Percentiles rank a stretch among this genome's conserved stretches.
Conservation (phyloP, 768 basidiomycete species). For the Suillus subluteus region DNA sequence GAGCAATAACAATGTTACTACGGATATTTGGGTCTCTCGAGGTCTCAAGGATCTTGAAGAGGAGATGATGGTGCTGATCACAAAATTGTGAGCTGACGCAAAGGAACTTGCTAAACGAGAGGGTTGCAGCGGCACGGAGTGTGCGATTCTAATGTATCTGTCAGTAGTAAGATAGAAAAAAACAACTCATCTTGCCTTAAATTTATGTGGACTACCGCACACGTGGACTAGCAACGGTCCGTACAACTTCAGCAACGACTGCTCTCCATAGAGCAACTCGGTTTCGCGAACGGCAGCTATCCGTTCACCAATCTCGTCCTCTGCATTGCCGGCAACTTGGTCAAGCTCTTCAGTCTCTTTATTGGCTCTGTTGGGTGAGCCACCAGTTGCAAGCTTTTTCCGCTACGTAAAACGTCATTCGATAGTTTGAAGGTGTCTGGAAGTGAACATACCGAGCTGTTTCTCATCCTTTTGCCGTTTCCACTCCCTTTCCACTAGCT, state of each 20-base stretch:
- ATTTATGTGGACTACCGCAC: conserved; percentile 87
- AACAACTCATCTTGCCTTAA: conserved; percentile 61
- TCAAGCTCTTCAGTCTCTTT: conserved; percentile 89
- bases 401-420: conserved; percentile 38
- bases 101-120: conserved; percentile 94
- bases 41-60: conserved; percentile 94
- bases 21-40: conserved; percentile 89
- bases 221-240: conserved; percentile 92
- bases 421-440: background rate
- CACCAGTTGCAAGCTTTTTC: conserved; percentile 60
- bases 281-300: conserved; percentile 83
- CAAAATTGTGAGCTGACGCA: conserved; percentile 95
- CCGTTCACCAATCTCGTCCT: conserved; percentile 96
- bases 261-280: conserved; percentile 83
- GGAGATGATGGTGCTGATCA: conserved; percentile 81
- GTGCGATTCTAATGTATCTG: conserved; percentile 67
- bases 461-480: conserved; percentile 95
- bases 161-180: conserved; percentile 15
- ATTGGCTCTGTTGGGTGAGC: conserved; percentile 40
- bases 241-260: conserved; percentile 81
- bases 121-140: conserved; percentile 82
- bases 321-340: conserved; percentile 95
- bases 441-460: conserved; percentile 60
- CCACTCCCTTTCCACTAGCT: conserved; percentile 94
- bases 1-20: conserved; percentile 95